Evolutionary conservation across 345 rosid species (phyloP), one percentile per base, ranked within the genome.

Genomic region (Linum tenue): DNA sequence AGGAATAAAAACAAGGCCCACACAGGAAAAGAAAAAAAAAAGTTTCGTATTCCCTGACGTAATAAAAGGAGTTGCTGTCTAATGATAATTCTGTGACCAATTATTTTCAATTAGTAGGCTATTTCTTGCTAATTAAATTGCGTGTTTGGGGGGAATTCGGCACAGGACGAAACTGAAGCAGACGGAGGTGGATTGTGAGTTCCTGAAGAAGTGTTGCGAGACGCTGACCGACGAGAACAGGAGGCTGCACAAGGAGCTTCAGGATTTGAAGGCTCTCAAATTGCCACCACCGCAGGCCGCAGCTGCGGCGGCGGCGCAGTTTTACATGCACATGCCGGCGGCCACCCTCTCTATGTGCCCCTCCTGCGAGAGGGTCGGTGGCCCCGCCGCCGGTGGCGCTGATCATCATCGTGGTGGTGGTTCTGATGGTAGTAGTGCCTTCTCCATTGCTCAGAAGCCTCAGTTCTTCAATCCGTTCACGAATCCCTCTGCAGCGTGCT

Each of bases 401-500:
- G 31, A 22, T 22, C 31, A 22, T 22, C 31, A 22, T 22, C 31
- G 31, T 22, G 31, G 31, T 0, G 31, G 31, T 22, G 31, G 31
- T 22, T 22, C 71, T 39, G 14, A 82, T 9, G 79, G 80, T 75
- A 69, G 50, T 44, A 64, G 37, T 69, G 72, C 88, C 1, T 85
- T 83, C 40, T 83, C 88, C 1, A 64, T 81, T 78, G 78, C 82
- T 62, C 39, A 84, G 3, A 90, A 83, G 63, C 74, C 86, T 59
- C 91, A 84, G 63, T 84, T 86, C 77, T 90, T 67, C 53, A 85
- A 77, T 66, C 90, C 85, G 70, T 86, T 86, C 72, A 70, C 84
- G 72, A 87, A 80, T 73, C 90, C 95, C 57, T 90, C 96, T 17
- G 91, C 96, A 2, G 96, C 97, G 58, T 90, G 96, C 85, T 90